phyloP scores from a whole-genome alignment of 2,329 filamentous ascomycete species.

The Arthrobotrys entomopaga region DNA sequence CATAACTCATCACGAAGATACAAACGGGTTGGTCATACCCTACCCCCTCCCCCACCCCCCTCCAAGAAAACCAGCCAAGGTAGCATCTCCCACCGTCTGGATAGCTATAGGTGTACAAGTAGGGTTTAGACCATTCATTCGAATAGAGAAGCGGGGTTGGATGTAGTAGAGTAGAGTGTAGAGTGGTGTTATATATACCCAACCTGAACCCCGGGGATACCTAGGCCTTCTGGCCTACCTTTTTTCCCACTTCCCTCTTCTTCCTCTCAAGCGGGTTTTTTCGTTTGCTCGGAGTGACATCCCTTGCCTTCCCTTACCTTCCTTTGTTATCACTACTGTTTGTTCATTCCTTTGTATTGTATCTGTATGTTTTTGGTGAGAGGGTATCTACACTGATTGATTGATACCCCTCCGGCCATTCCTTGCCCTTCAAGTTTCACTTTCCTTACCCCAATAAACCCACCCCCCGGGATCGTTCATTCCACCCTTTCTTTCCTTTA shows the following conservation, averaged over 20 bases:
- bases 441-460: slow-evolving; percentile 17
- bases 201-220: not conserved
- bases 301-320: slow-evolving; percentile 3
- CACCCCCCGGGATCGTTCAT: not conserved
- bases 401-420: slow-evolving; percentile 3
- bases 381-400: no score
- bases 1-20: not conserved
- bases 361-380: not conserved
- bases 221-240: slow-evolving; percentile 2
- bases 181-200: slow-evolving; percentile 34
- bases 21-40: no score
- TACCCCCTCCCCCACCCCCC: no score
- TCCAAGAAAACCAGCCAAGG: slow-evolving; percentile 9
- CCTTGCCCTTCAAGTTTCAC: not conserved
- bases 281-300: not conserved
- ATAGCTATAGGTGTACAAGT: no score
- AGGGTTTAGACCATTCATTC: no score
- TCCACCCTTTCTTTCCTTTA: not conserved
- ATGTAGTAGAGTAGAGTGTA: no score
- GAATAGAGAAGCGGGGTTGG: no score
- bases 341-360: slow-evolving; percentile 5
- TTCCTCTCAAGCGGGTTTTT: not conserved
- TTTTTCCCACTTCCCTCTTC: not conserved
- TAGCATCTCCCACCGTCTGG: no score
- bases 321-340: slow-evolving; percentile 3